A percentile compares a stretch with the other conserved stretches of the same genome.
Conservation (phyloP, 805 yeast species). For the Metschnikowia vanudenii region DNA sequence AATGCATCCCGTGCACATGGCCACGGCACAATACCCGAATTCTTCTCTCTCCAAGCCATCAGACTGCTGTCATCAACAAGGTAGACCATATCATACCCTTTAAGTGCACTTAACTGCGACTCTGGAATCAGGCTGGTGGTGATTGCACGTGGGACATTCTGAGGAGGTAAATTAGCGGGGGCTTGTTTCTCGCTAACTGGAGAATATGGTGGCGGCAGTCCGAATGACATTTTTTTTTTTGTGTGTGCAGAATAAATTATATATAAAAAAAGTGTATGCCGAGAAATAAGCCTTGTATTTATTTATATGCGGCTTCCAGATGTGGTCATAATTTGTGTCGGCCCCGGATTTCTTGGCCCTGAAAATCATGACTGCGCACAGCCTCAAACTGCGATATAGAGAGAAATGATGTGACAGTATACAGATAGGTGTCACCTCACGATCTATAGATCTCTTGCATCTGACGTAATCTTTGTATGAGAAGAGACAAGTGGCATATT, state of each 20-base stretch:
- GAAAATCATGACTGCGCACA: slow-evolving; percentile 3
- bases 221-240: slow-evolving; percentile 3
- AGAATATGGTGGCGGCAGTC: slow-evolving; percentile 8
- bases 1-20: slow-evolving; percentile 15
- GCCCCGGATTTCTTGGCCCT: neutral
- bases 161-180: neutral
- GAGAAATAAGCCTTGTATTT: neutral
- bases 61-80: slow-evolving; percentile 18
- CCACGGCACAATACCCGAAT: slow-evolving; percentile 18
- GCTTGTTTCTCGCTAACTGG: neutral
- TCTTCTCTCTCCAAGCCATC: slow-evolving; percentile 16
- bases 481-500: too few species aligned
- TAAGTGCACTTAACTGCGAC: slow-evolving; percentile 14
- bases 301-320: neutral
- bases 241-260: neutral
- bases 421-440: neutral
- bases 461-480: too few species aligned
- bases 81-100: slow-evolving; percentile 17
- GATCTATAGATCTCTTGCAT: too few species aligned
- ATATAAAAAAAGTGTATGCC: too few species aligned
- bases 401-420: neutral
- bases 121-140: slow-evolving; percentile 12
- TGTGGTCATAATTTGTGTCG: neutral
- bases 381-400: neutral
- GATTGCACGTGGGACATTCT: slow-evolving; percentile 9